A percentile compares a stretch with the other conserved stretches of the same genome.
These are phyloP conservation scores for Starmerella gropengiesseri DNA, from an alignment of 805 yeast species.

Conservation along the genomic window DNA sequence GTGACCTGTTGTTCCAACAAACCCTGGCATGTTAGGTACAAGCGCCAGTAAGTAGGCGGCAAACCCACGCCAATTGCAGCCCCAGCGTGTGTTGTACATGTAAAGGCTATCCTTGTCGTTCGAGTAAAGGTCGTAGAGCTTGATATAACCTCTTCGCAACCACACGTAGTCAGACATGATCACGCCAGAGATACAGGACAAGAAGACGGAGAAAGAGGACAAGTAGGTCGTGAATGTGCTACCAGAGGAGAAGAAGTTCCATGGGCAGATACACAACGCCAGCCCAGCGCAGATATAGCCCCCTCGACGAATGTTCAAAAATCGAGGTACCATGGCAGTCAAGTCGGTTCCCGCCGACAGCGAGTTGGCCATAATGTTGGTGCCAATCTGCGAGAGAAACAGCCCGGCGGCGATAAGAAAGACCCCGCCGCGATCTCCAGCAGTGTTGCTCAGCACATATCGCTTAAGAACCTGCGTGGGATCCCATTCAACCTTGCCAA, in stretches of 20 bases:
- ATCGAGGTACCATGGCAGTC: slow-evolving; percentile 39
- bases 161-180: slow-evolving; percentile 50
- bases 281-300: slow-evolving; percentile 63
- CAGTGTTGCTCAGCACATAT: slow-evolving; percentile 37
- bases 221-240: slow-evolving; percentile 69
- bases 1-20: slow-evolving; percentile 68
- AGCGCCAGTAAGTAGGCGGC: slow-evolving; percentile 73
- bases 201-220: slow-evolving; percentile 70
- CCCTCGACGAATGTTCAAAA: slow-evolving; percentile 60
- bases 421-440: slow-evolving; percentile 64
- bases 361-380: slow-evolving; percentile 40
- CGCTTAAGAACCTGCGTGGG: slow-evolving; percentile 66
- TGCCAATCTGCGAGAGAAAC: slow-evolving; percentile 41
- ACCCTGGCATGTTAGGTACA: slow-evolving; percentile 75
- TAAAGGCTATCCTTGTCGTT: slow-evolving; percentile 40
- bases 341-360: slow-evolving; percentile 41
- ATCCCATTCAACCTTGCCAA: slow-evolving; percentile 55
- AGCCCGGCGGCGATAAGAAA: slow-evolving; percentile 62
- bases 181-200: slow-evolving; percentile 75
- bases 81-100: slow-evolving; percentile 45
- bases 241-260: slow-evolving; percentile 64
- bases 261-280: slow-evolving; percentile 67
- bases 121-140: slow-evolving; percentile 53
- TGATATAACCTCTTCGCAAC: slow-evolving; percentile 61
- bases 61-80: slow-evolving; percentile 76